Base-by-base conservation (phyloP, 257 asterid species). In the Solanum lignicaule region DNA sequence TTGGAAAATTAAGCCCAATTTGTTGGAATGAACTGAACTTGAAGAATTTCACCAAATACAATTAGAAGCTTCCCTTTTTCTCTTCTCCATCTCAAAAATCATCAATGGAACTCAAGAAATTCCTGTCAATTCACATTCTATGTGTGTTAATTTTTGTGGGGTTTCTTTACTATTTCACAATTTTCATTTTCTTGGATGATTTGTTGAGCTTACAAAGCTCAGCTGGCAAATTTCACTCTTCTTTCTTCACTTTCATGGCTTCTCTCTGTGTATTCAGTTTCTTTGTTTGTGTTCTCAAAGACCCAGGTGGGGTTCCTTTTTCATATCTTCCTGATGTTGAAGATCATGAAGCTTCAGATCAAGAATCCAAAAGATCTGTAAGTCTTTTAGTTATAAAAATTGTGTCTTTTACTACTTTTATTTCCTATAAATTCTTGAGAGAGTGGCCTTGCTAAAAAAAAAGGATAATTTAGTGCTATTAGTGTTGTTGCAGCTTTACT, bases 261-360 rank as follows among this genome's bases (percentile, higher is more conserved):
- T 93, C 74, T 25, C 66, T 94, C 39, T 91, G 91, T 85, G 75
- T 89, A 41, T 93, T 92, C 11, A 90, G 94, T 55, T 92, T 92
- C 82, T n/a, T 89, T 36, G 91, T 91, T 38, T 94, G 96, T 89
- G 92, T 91, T 88, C 87, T 93, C 18, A 68, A 91, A 83, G 96
- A 94, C 88, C 98, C 96, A 32, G 98, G 98, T 58, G 91, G 91
- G 55, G 94, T 95, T 76, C 96, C 96, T 75, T 87, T 96, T 27
- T 90, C 92, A 14, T 95, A 89, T 87, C 82, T 92, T 3, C 92
- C 91, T 43, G 93, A 91, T 86, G 89, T 91, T 87, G 93, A 91
- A 58, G 90, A 90, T 20, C 89, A 41, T 32, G 89, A 83, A 41
- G 20, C 85, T 14, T 83, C 91, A 43, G 88, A 90, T 90, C 90